phyloP scores from a whole-genome alignment of 2,329 filamentous ascomycete genomes.

The Albifimbria verrucaria region DNA sequence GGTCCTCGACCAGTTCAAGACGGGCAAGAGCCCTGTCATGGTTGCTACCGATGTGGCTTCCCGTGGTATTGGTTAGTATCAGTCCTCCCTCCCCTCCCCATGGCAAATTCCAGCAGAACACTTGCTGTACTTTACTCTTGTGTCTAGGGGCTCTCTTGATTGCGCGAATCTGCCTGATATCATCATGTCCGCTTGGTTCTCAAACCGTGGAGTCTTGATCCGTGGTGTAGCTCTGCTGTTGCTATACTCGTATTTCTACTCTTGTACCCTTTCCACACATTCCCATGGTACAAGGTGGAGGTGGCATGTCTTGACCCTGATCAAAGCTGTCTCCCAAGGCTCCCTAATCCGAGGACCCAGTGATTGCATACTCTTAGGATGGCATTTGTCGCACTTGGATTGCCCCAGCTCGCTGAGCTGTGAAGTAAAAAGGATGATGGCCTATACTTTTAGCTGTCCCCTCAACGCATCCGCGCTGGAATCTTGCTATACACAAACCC shows the following conservation, averaged over 20 bases:
- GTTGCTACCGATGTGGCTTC: slow-evolving; percentile 99
- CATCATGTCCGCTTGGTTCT: slow-evolving; percentile 80
- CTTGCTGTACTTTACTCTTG: slow-evolving; percentile 84
- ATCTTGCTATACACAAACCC: slow-evolving; percentile 53
- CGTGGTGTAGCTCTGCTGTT: slow-evolving; percentile 37
- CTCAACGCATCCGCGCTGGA: slow-evolving; percentile 53
- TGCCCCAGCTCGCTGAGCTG: slow-evolving; percentile 57
- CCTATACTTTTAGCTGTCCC: slow-evolving; percentile 46
- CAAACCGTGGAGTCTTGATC: slow-evolving; percentile 78
- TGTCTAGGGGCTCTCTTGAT: slow-evolving; percentile 83
- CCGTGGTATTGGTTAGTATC: slow-evolving; percentile 99
- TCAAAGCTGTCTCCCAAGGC: slow-evolving; percentile 65
- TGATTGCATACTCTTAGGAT: slow-evolving; percentile 46
- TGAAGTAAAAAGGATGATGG: slow-evolving; percentile 48
- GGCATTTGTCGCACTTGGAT: slow-evolving; percentile 56
- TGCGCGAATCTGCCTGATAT: slow-evolving; percentile 91
- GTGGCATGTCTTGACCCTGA: slow-evolving; percentile 74
- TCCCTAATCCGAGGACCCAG: slow-evolving; percentile 55
- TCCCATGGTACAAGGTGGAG: slow-evolving; percentile 71
- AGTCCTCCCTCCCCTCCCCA: slow-evolving; percentile 37
- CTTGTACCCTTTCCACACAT: slow-evolving; percentile 60
- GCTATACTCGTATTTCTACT: slow-evolving; percentile 75
- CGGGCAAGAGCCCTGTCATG: slow-evolving; percentile 99
- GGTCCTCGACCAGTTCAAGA: slow-evolving; percentile 99
- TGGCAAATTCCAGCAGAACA: slow-evolving; percentile 56